Evolutionary conservation across 2,329 filamentous ascomycete species (phyloP), one percentile per base, ranked within the genome.

Genomic region (Aspergillus piperis): DNA sequence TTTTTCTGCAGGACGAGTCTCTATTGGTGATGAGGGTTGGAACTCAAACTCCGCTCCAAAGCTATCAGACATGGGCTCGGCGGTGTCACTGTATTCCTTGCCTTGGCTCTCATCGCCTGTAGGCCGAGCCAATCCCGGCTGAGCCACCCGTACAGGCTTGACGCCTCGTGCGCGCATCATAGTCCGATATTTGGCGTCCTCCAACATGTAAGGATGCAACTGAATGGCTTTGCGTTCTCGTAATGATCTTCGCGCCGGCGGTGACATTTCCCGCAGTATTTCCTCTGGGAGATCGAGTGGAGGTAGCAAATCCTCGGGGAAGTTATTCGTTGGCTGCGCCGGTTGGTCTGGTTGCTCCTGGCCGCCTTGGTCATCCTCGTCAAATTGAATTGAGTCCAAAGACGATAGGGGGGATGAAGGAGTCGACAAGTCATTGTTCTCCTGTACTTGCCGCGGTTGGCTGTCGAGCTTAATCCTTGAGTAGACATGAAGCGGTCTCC

Each of bases 181-280:
- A 36, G 65, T 71, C 48, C 73, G 71, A 62, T 82, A 82, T 57
- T 75, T 75, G 7, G 78, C 78, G 60, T 76, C 71, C 62, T 83
- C 81, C 15, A 81, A 64, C 0, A 76, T 67, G 59, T 82, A 83
- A 2, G 81, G 81, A 62, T 82, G 78, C 27, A 81, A 62, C 57
- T 83, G 81, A 52, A 81, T 81, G 7, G 78, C 75, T 64, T 80
- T 81, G 41, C 80, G 76, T 58, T 79, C 72, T 54, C 81, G 73
- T 21, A 82, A 67, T 3, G 68, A 69, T 58, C 77, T 72, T 60
- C 72, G 69, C n/a, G 58, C 52, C 15, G 70, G 70, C 32, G 66
- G 69, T 27, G 64, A 60, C 32, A 70, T 25, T 58, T 74, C 66
- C 25, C 56, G 64, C 49, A 73, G 27, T 17, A 74, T 54, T 8